Percentiles rank a stretch among this genome's conserved stretches.
Conservation (phyloP, 2,329 filamentous ascomycete species). For the Metarhizium rileyi region DNA sequence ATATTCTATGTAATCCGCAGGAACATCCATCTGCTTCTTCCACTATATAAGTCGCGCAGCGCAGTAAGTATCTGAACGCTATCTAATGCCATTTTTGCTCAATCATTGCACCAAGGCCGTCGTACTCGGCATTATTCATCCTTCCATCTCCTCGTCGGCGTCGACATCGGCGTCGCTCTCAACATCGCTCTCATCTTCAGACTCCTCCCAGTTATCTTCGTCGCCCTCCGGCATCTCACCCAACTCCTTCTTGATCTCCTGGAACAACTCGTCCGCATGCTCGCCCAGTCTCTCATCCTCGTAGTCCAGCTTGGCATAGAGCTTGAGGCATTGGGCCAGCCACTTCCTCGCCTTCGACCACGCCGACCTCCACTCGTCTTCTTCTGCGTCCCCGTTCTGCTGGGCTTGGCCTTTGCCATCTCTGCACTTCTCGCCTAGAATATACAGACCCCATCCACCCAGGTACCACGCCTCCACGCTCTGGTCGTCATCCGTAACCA, state of each 20-base stretch:
- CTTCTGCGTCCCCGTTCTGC: conserved; percentile 24
- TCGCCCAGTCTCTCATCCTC: conserved; percentile 71
- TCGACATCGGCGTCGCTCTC: conserved; percentile 44
- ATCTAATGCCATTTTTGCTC: conserved; percentile 10
- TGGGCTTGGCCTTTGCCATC: conserved; percentile 26
- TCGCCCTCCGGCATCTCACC: conserved; percentile 48
- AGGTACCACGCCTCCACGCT: conserved; percentile 97
- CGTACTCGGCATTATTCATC: conserved; percentile 6
- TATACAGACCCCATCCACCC: conserved; percentile 84
- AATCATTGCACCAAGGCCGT: too few relatives aligned
- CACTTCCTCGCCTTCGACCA: conserved; percentile 72
- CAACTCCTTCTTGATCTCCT: conserved; percentile 52
- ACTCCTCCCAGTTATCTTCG: conserved; percentile 40
- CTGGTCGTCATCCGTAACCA: conserved; percentile 82
- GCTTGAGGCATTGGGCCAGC: conserved; percentile 68
- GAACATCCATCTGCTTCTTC: background rate
- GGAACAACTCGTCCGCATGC: conserved; percentile 63
- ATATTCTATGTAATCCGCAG: too few relatives aligned
- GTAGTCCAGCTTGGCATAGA: conserved; percentile 74
- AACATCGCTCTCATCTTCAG: conserved; percentile 38
- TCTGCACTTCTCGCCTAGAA: conserved; percentile 60
- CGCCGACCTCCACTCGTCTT: conserved; percentile 48
- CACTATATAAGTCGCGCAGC: background rate
- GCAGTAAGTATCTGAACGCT: conserved; percentile 8
- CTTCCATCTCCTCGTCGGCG: conserved; percentile 50